Conservation (phyloP, 148 eudicot species). For the Talinum fruticosum region DNA sequence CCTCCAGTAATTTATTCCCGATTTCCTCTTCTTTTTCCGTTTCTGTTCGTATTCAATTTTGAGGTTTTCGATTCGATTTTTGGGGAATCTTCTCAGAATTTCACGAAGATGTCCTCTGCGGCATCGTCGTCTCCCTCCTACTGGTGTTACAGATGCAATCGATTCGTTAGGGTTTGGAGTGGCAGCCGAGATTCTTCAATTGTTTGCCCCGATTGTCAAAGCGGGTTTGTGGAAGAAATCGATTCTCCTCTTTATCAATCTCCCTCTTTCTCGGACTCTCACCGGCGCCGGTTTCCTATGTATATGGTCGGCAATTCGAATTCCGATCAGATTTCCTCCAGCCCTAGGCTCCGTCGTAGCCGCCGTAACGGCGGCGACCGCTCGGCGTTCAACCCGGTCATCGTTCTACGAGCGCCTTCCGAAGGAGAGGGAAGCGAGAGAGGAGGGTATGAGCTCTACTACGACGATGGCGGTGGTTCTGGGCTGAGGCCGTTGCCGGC, state of each 20-base stretch:
- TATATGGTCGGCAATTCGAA: conserved; percentile 43
- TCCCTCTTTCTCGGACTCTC: conserved; percentile 34
- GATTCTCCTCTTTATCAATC: conserved; percentile 21
- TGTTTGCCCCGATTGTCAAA: conserved; percentile 69
- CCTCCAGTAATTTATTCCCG: not conserved
- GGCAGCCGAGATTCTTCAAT: conserved; percentile 21
- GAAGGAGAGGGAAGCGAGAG: conserved; percentile 27
- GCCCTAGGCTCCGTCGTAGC: conserved; percentile 39
- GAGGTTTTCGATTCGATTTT: not conserved
- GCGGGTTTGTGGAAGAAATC: conserved; percentile 78
- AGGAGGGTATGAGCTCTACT: conserved; percentile 71
- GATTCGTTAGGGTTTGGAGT: conserved; percentile 50
- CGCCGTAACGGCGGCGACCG: conserved; percentile 66
- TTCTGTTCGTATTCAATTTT: not conserved
- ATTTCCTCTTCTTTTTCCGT: not conserved
- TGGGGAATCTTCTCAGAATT: not conserved
- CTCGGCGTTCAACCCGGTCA: conserved; percentile 90
- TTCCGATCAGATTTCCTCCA: conserved; percentile 28
- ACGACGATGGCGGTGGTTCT: conserved; percentile 79
- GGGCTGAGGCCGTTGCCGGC: conserved; percentile 80
- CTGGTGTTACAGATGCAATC: conserved; percentile 96
- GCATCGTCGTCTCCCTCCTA: conserved; percentile 42
- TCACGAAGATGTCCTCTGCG: conserved; percentile 22
- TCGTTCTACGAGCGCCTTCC: conserved; percentile 68
- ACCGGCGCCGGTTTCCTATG: conserved; percentile 56